phyloP scores from a whole-genome alignment of 1,284 basidiomycete genomes.

The Naganishia sp. region DNA sequence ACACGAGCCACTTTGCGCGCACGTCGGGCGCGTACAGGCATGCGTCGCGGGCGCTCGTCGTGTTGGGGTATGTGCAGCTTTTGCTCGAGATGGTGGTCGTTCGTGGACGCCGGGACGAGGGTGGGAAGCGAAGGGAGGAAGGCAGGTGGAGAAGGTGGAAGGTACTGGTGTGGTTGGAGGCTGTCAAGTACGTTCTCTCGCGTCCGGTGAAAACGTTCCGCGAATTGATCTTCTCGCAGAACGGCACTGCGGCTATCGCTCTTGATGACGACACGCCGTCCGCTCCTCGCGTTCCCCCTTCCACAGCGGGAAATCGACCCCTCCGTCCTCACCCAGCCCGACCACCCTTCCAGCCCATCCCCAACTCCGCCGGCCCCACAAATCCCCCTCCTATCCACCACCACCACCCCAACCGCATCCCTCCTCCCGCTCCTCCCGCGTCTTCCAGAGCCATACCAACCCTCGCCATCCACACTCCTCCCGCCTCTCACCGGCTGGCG shows the following conservation, averaged over 20 bases:
- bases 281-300: constrained; percentile 70
- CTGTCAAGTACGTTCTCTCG: constrained; percentile 67
- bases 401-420: constrained; percentile 63
- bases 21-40: constrained; percentile 69
- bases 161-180: constrained; percentile 70
- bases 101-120: not conserved
- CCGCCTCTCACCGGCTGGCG: constrained; percentile 38
- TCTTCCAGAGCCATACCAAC: constrained; percentile 44
- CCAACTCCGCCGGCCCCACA: constrained; percentile 15
- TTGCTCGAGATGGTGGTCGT: constrained; percentile 82
- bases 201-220: not conserved
- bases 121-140: constrained; percentile 59
- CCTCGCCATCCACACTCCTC: constrained; percentile 45
- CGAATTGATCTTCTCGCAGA: constrained; percentile 54
- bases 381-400: constrained; percentile 37
- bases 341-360: constrained; percentile 60
- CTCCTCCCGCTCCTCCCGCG: constrained; percentile 47
- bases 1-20: constrained; percentile 78
- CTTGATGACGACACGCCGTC: constrained; percentile 69
- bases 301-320: constrained; percentile 84
- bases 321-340: constrained; percentile 59
- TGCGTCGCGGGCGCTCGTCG: constrained; percentile 69
- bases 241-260: constrained; percentile 69
- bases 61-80: constrained; percentile 75
- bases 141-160: constrained; percentile 66